phyloP scores from a whole-genome alignment of 495 filamentous ascomycete genomes.

The Cudoniella acicularis region DNA sequence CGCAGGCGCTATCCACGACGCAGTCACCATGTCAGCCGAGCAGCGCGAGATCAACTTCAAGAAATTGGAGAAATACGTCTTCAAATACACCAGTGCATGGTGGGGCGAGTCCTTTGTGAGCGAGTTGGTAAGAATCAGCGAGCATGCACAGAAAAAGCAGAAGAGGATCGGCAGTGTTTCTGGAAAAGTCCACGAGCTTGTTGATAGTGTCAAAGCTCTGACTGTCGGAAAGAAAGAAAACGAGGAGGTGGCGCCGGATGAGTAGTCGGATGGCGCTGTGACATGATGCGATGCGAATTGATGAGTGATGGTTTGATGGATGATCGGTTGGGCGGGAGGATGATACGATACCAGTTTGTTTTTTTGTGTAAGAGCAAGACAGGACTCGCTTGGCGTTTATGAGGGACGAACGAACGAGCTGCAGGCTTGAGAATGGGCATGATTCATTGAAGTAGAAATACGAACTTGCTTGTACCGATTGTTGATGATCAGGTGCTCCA shows the following conservation, averaged over 20 bases:
- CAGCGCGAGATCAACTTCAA: slow-evolving; percentile 77
- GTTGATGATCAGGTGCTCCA: no score
- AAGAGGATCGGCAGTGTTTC: slow-evolving; percentile 6
- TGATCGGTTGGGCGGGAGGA: not conserved
- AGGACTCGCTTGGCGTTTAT: not conserved
- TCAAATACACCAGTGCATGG: slow-evolving; percentile 91
- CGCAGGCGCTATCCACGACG: slow-evolving; percentile 77
- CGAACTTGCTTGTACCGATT: no score
- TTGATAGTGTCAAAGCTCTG: slow-evolving; percentile 1
- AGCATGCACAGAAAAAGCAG: slow-evolving; percentile 44
- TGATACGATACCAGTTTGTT: not conserved
- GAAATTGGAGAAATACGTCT: slow-evolving; percentile 79
- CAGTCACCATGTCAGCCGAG: slow-evolving; percentile 81
- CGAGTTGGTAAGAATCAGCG: slow-evolving; percentile 72
- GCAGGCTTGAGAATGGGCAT: no score
- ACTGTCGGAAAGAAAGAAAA: not conserved
- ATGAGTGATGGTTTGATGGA: not conserved
- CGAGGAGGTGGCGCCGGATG: no score
- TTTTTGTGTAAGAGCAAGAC: not conserved
- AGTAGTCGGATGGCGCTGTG: no score
- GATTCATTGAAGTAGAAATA: no score
- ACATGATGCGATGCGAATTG: not conserved
- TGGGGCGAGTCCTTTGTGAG: slow-evolving; percentile 94
- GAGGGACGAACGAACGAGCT: no score
- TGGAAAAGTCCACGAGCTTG: slow-evolving; percentile 6